Percentiles rank a stretch among this genome's conserved stretches.
Evolutionary conservation across 768 basidiomycete genomes (phyloP).

Genomic region (Coprinellus aureogranulatus): DNA sequence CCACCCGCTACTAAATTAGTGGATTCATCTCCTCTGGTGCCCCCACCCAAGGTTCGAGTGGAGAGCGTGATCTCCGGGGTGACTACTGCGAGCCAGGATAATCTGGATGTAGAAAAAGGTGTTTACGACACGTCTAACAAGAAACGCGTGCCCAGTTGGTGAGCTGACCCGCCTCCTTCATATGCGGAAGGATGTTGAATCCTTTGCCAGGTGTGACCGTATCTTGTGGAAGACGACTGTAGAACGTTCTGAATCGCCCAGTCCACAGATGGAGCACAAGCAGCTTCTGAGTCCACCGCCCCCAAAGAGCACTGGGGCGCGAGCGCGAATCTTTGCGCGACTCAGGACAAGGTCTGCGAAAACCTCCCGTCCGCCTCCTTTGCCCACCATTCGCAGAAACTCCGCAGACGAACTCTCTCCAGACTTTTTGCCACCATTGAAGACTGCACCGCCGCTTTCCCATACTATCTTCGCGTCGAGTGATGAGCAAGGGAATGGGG

Average conservation of each 20-base stretch:
- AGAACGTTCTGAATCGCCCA: conserved; percentile 33
- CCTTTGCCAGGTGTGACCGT: conserved; percentile 69
- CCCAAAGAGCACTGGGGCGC: neutral
- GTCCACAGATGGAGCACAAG: conserved; percentile 23
- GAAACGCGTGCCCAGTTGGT: conserved; percentile 84
- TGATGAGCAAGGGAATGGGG: neutral
- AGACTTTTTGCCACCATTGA: conserved; percentile 2
- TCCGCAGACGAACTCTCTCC: neutral
- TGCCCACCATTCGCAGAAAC: neutral
- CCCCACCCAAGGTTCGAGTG: conserved; percentile 26
- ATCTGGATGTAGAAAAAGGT: conserved; percentile 47
- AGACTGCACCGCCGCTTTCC: conserved; percentile 6
- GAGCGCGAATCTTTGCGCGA: conserved; percentile 1
- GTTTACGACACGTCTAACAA: conserved; percentile 82
- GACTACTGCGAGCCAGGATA: conserved; percentile 24
- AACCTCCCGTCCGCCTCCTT: neutral
- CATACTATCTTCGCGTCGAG: conserved; percentile 1
- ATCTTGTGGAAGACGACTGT: conserved; percentile 81
- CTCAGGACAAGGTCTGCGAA: neutral
- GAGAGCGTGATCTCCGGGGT: conserved; percentile 35
- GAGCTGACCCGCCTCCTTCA: conserved; percentile 18
- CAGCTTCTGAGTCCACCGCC: conserved; percentile 38
- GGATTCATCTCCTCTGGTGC: conserved; percentile 11
- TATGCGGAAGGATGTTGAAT: neutral
- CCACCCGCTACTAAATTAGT: conserved; percentile 9